These are phyloP conservation scores for Chimonanthus salicifolius DNA, from an alignment of 164 flowering plant genomes.

Conservation along the genomic window DNA sequence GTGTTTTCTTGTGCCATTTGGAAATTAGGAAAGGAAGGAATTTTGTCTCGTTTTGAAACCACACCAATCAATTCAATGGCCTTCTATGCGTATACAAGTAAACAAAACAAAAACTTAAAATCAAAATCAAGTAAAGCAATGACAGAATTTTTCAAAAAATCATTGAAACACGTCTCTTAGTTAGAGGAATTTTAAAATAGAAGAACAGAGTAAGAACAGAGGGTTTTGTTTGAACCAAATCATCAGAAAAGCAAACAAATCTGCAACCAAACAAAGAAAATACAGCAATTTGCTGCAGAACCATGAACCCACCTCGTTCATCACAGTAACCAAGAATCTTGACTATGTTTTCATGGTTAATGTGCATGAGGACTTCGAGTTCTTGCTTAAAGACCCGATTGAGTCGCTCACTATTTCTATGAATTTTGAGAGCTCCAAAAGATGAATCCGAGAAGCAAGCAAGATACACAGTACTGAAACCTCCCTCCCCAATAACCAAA, in stretches of 20 bases:
- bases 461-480: conserved; percentile 66
- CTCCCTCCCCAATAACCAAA: conserved; percentile 57
- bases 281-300: not conserved
- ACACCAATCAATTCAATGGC: too few relatives aligned
- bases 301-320: conserved; percentile 32
- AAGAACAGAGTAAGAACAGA: not conserved
- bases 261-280: not conserved
- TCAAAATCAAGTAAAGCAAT: too few relatives aligned
- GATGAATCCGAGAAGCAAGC: conserved; percentile 29
- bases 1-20: not conserved
- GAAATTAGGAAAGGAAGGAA: not conserved
- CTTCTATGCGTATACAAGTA: too few relatives aligned
- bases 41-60: not conserved
- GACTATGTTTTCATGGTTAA: conserved; percentile 53
- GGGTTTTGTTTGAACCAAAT: not conserved
- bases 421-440: conserved; percentile 53
- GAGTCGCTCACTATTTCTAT: conserved; percentile 45
- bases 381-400: conserved; percentile 51
- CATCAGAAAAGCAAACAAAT: not conserved
- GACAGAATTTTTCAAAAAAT: too few relatives aligned
- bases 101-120: too few relatives aligned
- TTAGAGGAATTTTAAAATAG: too few relatives aligned
- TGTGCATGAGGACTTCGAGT: conserved; percentile 39
- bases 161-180: too few relatives aligned
- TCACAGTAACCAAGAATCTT: conserved; percentile 60